Conservation (phyloP, 2,329 filamentous ascomycete genomes). For the Xylariales sp. region DNA sequence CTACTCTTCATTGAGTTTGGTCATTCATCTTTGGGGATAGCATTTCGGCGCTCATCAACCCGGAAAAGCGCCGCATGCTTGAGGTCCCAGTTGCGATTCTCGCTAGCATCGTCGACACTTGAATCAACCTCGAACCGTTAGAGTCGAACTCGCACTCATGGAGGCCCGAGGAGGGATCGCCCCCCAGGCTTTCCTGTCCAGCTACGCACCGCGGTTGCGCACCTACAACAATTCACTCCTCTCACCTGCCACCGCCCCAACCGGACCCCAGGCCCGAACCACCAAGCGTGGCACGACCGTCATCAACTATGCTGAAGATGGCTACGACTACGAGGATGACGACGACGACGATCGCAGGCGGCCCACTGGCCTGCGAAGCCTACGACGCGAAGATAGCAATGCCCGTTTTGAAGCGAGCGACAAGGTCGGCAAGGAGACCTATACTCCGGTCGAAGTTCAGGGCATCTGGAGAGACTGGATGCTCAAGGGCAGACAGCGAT, state of each 20-base stretch:
- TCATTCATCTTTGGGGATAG: too few species aligned
- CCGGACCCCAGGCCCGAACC: slow-evolving; percentile 70
- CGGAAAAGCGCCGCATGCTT: too few species aligned
- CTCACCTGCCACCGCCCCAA: slow-evolving; percentile 73
- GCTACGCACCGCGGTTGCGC: slow-evolving; percentile 86
- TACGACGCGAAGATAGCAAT: slow-evolving; percentile 69
- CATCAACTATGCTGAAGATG: slow-evolving; percentile 97
- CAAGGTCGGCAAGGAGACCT: slow-evolving; percentile 79
- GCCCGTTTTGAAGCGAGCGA: slow-evolving; percentile 63
- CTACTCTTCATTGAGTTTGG: too few species aligned
- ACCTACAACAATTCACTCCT: slow-evolving; percentile 89
- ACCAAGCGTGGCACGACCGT: slow-evolving; percentile 95
- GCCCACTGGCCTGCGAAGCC: slow-evolving; percentile 77
- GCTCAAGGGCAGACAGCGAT: slow-evolving; percentile 61
- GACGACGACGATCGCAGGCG: slow-evolving; percentile 76
- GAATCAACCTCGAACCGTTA: too few species aligned
- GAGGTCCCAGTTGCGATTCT: too few species aligned
- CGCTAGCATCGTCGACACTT: too few species aligned
- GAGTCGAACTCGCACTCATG: too few species aligned
- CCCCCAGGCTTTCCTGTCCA: slow-evolving; percentile 88
- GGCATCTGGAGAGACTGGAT: slow-evolving; percentile 97
- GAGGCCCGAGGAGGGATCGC: too few species aligned
- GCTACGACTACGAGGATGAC: slow-evolving; percentile 74
- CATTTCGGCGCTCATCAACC: too few species aligned
- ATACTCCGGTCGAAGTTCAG: slow-evolving; percentile 75